phyloP scores from a whole-genome alignment of 805 yeast species.

The Metschnikowia kunwiensis region DNA sequence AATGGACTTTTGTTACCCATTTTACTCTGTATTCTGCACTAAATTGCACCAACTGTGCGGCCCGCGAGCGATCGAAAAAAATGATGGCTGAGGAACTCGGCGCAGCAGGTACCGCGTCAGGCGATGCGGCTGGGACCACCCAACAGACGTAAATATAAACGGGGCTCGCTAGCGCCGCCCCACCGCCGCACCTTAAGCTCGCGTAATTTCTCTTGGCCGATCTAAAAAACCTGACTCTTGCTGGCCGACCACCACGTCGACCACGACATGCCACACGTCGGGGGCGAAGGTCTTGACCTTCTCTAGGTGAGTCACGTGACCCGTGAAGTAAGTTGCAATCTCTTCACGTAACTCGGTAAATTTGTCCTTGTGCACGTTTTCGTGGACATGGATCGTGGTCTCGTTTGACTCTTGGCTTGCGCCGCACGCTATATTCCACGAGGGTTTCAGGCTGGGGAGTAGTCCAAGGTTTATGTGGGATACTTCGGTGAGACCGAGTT shows the following conservation, averaged over 20 bases:
- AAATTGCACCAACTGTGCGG: no score
- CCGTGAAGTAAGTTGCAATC: conserved; percentile 19
- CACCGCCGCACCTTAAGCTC: no score
- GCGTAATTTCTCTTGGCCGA: no score
- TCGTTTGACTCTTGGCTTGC: neutral
- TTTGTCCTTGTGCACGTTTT: conserved; percentile 53
- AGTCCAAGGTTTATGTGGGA: conserved; percentile 75
- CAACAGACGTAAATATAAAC: neutral
- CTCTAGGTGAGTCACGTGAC: conserved; percentile 44
- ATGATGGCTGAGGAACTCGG: no score
- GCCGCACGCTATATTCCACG: conserved; percentile 46
- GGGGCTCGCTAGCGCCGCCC: neutral
- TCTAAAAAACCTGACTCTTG: no score
- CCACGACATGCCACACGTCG: conserved; percentile 74
- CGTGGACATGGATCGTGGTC: conserved; percentile 64
- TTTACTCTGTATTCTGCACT: no score
- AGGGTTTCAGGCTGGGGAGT: conserved; percentile 63
- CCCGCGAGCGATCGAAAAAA: no score
- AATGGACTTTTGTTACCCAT: no score
- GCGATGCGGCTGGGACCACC: conserved; percentile 1
- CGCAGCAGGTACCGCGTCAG: neutral
- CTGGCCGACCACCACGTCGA: conserved; percentile 24
- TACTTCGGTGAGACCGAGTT: conserved; percentile 22
- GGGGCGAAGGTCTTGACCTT: conserved; percentile 85
- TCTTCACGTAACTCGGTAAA: conserved; percentile 30